phyloP scores from a whole-genome alignment of 495 filamentous ascomycete genomes.

The Lepraria neglecta region DNA sequence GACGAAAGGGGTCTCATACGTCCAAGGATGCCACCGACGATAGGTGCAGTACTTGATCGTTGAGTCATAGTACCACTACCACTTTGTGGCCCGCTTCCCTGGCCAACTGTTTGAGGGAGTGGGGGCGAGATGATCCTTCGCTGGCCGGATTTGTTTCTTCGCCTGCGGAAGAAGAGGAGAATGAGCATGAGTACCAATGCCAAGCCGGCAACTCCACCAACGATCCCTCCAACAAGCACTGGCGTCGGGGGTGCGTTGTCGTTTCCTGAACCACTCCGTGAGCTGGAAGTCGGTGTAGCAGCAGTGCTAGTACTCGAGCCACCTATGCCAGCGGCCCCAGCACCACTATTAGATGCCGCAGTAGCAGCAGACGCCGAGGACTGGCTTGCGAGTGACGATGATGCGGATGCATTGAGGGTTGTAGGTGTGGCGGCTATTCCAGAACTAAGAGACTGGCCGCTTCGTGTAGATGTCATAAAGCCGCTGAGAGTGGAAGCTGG shows the following conservation, averaged over 20 bases:
- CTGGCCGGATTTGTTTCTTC: conserved; percentile 30
- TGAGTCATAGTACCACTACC: conserved; percentile 39
- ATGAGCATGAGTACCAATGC: conserved; percentile 51
- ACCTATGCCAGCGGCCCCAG: conserved; percentile 18
- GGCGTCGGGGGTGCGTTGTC: conserved; percentile 29
- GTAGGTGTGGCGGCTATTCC: background rate
- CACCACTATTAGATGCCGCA: conserved; percentile 2
- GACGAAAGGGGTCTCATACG: conserved; percentile 30
- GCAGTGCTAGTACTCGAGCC: conserved; percentile 26
- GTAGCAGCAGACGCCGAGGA: conserved; percentile 21
- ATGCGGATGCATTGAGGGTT: conserved; percentile 14
- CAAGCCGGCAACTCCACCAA: conserved; percentile 59
- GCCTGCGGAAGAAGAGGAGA: conserved; percentile 51
- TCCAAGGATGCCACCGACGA: conserved; percentile 48
- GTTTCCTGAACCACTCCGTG: conserved; percentile 19
- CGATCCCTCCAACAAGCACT: conserved; percentile 56
- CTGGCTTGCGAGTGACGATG: conserved; percentile 26
- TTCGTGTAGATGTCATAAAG: conserved; percentile 4
- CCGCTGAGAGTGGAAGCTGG: conserved; percentile 4
- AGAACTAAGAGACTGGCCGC: background rate
- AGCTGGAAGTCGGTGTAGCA: conserved; percentile 22
- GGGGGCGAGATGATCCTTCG: conserved; percentile 31
- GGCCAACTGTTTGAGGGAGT: conserved; percentile 29
- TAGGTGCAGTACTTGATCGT: conserved; percentile 48
- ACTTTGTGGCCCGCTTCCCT: conserved; percentile 25